A percentile compares a stretch with the other conserved stretches of the same genome.
These are phyloP conservation scores for Telfairia occidentalis DNA, from an alignment of 331 rosid genomes.

Conservation along the genomic window DNA sequence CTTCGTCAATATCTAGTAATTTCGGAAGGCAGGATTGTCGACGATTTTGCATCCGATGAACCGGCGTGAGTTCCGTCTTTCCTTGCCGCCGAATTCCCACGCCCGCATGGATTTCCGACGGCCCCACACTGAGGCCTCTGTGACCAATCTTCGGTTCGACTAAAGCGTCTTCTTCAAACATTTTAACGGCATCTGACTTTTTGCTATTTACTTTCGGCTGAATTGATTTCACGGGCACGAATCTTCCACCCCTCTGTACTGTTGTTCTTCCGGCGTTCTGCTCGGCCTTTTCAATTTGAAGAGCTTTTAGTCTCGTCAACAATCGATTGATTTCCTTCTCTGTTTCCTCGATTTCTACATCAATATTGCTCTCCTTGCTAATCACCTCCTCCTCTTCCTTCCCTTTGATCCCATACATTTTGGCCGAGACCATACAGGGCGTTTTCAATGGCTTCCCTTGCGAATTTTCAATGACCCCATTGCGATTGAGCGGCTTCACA, in stretches of 20 bases:
- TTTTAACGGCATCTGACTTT: slow-evolving; percentile 14
- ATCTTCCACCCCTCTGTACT: slow-evolving; percentile 32
- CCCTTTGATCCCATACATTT: not conserved
- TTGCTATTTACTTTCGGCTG: slow-evolving; percentile 35
- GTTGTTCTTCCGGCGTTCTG: slow-evolving; percentile 24
- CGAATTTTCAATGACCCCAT: slow-evolving; percentile 17
- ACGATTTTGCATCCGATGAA: slow-evolving; percentile 39
- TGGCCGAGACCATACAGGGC: slow-evolving; percentile 7
- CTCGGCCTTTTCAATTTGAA: slow-evolving; percentile 45
- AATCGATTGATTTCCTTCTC: slow-evolving; percentile 55
- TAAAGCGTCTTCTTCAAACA: not conserved
- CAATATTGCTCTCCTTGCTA: slow-evolving; percentile 31
- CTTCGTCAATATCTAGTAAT: slow-evolving; percentile 46
- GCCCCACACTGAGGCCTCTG: slow-evolving; percentile 66
- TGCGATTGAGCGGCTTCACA: slow-evolving; percentile 24
- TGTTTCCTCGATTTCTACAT: slow-evolving; percentile 49
- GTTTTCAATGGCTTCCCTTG: slow-evolving; percentile 26
- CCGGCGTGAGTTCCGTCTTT: slow-evolving; percentile 42
- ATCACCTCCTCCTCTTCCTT: slow-evolving; percentile 20
- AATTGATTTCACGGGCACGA: slow-evolving; percentile 60
- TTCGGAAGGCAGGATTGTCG: slow-evolving; percentile 74
- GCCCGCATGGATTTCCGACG: slow-evolving; percentile 43
- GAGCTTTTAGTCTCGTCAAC: slow-evolving; percentile 40
- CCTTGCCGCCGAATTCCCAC: slow-evolving; percentile 25
- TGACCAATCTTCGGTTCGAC: slow-evolving; percentile 16